These are phyloP conservation scores for Metschnikowia gelsemii DNA, from an alignment of 805 yeast genomes.

Conservation along the genomic window DNA sequence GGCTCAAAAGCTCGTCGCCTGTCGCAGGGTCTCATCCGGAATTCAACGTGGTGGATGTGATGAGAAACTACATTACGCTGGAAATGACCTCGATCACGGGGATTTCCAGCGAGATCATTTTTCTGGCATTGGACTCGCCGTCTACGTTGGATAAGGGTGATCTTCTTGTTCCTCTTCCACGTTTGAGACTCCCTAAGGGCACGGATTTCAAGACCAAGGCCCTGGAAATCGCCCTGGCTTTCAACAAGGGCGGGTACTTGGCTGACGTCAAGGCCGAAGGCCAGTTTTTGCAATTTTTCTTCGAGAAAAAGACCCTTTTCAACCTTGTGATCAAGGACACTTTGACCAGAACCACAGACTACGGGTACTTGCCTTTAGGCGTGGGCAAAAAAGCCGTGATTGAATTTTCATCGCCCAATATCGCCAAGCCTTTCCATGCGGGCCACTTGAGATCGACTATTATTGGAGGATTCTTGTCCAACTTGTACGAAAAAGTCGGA, in stretches of 20 bases:
- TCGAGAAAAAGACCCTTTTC: slow-evolving; percentile 63
- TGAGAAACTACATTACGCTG: slow-evolving; percentile 84
- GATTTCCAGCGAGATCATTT: slow-evolving; percentile 67
- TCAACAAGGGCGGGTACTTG: slow-evolving; percentile 71
- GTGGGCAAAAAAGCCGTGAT: slow-evolving; percentile 63
- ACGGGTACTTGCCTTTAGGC: slow-evolving; percentile 77
- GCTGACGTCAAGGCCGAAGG: slow-evolving; percentile 78
- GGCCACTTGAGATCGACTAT: slow-evolving; percentile 98
- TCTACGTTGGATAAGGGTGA: slow-evolving; percentile 88
- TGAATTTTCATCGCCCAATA: slow-evolving; percentile 96
- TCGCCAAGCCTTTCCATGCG: slow-evolving; percentile 99
- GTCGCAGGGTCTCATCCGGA: slow-evolving; percentile 68
- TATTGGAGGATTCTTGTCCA: slow-evolving; percentile 92
- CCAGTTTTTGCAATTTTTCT: slow-evolving; percentile 87
- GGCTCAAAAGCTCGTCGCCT: slow-evolving; percentile 31
- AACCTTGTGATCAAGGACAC: slow-evolving; percentile 69
- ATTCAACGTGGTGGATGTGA: slow-evolving; percentile 77
- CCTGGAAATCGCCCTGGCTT: slow-evolving; percentile 70
- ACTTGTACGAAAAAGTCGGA: slow-evolving; percentile 85
- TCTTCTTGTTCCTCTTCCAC: slow-evolving; percentile 86
- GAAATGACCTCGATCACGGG: slow-evolving; percentile 73
- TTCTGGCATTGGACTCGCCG: slow-evolving; percentile 86
- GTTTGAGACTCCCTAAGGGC: slow-evolving; percentile 68
- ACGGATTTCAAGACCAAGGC: slow-evolving; percentile 76
- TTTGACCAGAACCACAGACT: slow-evolving; percentile 56